Base-by-base conservation (phyloP, 768 basidiomycete genomes). In the Hysterangium stoloniferum region DNA sequence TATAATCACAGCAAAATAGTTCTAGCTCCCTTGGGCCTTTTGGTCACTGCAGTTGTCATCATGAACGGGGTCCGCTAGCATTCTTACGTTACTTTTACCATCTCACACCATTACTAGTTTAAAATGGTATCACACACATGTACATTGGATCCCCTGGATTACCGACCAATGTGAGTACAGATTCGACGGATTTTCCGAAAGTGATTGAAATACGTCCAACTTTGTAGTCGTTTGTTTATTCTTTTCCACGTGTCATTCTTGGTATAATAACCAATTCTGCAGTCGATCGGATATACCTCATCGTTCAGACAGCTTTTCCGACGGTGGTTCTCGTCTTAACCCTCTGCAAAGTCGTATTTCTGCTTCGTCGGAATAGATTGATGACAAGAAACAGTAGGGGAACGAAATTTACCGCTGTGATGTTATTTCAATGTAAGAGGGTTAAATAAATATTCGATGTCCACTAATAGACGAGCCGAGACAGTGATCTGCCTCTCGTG, bases 371-470 rank as follows among this genome's bases (percentile, higher is more conserved):
- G 12, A 50, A 28, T 20, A 15, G 29, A 12, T 29, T 15, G 22
- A 25, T 50, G n/a, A 6, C n/a, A 9, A 13, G 17, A 25, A 28
- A 41, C n/a, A 13, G n/a, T 4, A 19, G 48, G 15, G n/a, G 38
- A 28, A 15, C 20, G 2, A 38, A 38, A 13, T 41, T 50, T 40
- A 50, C 37, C 7, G 17, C 20, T 24, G 27, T 41, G 28, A 42
- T 50, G 7, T 3, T 50, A 50, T 50, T 50, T 33, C 37, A 50
- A 31, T 24, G 48, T 50, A 36, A 8, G 48, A n/a, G 22, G 6
- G 7, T 38, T 38, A 40, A 13, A 19, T 8, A 31, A n/a, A 4
- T 40, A 6, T 17, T 20, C n/a, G 4, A 40, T 19, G 24, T n/a
- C 4, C 11, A 25, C 17, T n/a, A 31, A 45, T 20, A 11, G 20